Evolutionary conservation across 2,329 filamentous ascomycete genomes (phyloP).

Genomic region (Nothophoma quercina): DNA sequence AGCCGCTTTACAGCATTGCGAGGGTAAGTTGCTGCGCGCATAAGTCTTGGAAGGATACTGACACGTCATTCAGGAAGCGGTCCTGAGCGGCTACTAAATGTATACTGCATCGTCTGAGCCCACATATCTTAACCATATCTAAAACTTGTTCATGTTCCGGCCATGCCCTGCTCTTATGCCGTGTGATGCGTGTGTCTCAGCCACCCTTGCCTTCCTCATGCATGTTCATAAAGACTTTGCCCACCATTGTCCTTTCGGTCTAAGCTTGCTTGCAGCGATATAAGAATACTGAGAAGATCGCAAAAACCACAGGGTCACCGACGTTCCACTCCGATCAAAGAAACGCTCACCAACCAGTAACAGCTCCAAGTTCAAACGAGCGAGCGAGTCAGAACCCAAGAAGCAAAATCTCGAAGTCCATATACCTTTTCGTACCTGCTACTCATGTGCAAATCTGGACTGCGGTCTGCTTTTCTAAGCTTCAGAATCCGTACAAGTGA

Average conservation of each 20-base stretch:
- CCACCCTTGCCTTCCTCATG: no score
- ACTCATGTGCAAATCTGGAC: no score
- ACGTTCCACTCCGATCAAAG: not conserved
- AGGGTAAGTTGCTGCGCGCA: conserved; percentile 55
- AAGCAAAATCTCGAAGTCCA: not conserved
- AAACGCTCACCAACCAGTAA: not conserved
- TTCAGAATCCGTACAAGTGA: no score
- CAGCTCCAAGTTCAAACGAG: not conserved
- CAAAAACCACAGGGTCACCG: not conserved
- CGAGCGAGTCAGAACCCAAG: not conserved
- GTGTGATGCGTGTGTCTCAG: no score
- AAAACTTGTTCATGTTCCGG: not conserved
- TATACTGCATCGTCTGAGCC: no score
- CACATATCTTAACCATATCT: no score
- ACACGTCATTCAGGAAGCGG: conserved; percentile 24
- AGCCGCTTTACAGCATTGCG: conserved; percentile 74
- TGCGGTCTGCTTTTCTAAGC: no score
- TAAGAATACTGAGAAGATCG: no score
- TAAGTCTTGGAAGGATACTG: conserved; percentile 2
- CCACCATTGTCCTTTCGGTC: no score
- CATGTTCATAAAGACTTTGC: no score
- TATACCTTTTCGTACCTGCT: no score
- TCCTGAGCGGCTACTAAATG: conserved; percentile 23
- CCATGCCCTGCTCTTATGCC: no score
- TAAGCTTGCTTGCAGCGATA: not conserved